Conservation (phyloP, 2,329 filamentous ascomycete genomes). For the Nemania serpens region DNA sequence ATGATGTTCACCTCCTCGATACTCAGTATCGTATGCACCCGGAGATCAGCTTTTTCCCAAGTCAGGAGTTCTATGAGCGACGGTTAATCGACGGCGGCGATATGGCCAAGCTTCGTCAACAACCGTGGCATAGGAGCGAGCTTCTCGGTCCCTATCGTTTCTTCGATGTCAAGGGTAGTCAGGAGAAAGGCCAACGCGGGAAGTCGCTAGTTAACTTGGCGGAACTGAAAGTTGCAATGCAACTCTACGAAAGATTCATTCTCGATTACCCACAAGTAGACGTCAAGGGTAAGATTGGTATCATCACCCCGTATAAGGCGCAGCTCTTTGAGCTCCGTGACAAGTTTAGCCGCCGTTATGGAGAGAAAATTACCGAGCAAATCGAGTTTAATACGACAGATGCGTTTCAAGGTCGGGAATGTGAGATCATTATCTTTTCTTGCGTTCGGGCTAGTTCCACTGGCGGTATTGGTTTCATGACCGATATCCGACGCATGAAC, state of each 20-base stretch:
- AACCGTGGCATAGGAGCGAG: constrained; percentile 83
- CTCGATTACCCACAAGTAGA: constrained; percentile 72
- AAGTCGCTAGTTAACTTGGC: constrained; percentile 82
- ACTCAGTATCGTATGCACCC: constrained; percentile 99
- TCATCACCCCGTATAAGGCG: constrained; percentile 98
- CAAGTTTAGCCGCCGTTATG: constrained; percentile 74
- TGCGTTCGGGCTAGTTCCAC: constrained; percentile 93
- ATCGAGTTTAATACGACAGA: constrained; percentile 99
- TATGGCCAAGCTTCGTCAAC: constrained; percentile 76
- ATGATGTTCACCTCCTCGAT: constrained; percentile 91
- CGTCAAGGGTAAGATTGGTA: constrained; percentile 83
- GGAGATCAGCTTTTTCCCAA: constrained; percentile 90
- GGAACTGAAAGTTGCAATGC: constrained; percentile 84
- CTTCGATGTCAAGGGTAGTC: constrained; percentile 91
- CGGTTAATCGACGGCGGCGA: constrained; percentile 81
- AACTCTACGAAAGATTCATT: constrained; percentile 79
- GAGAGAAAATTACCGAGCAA: constrained; percentile 72
- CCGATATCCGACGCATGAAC: constrained; percentile 98
- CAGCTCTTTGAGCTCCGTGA: constrained; percentile 81
- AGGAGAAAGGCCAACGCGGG: constrained; percentile 78
- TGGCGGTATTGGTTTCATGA: constrained; percentile 97
- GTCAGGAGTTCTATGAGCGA: constrained; percentile 88
- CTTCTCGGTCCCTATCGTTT: constrained; percentile 93
- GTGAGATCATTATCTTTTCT: constrained; percentile 98
- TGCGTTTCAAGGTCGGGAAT: constrained; percentile 95